Evolutionary conservation across 805 yeast species (phyloP).

Genomic region (Wickerhamiella australiensis): DNA sequence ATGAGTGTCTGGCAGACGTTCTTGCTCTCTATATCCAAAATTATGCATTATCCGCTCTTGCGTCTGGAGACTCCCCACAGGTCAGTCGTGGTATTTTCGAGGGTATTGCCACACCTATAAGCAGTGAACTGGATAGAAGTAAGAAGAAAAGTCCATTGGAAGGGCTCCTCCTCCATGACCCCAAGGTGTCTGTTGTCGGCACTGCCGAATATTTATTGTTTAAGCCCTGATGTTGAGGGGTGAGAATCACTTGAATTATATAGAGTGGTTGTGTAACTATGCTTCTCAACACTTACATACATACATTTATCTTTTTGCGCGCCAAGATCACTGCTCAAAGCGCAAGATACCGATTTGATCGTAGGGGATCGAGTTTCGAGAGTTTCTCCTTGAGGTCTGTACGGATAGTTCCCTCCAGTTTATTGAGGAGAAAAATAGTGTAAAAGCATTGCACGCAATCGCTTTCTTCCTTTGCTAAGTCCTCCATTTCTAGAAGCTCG

Average conservation of each 20-base stretch:
- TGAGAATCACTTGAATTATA: not conserved
- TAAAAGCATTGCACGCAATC: constrained; percentile 70
- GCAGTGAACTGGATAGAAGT: not conserved
- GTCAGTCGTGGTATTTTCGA: not conserved
- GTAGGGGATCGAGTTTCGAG: constrained; percentile 22
- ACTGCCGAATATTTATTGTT: constrained; percentile 10
- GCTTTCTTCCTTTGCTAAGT: constrained; percentile 59
- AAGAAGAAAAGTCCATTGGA: not conserved
- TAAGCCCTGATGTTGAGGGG: not conserved
- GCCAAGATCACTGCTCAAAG: not conserved
- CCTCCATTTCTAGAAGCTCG: constrained; percentile 41
- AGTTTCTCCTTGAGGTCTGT: constrained; percentile 25
- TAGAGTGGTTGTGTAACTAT: not conserved
- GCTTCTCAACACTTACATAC: too few species aligned
- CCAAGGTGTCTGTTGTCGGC: not conserved
- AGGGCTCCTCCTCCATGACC: not conserved
- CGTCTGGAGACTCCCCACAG: constrained; percentile 21
- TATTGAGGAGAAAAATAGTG: constrained; percentile 22
- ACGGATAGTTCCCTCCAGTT: constrained; percentile 3
- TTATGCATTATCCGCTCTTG: constrained; percentile 41
- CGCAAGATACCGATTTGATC: constrained; percentile 21
- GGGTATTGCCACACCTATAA: constrained; percentile 4
- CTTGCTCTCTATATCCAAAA: constrained; percentile 48
- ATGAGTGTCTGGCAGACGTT: constrained; percentile 44
- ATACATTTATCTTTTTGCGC: too few species aligned